These are phyloP conservation scores for Ophiosphaerella narmari DNA, from an alignment of 2,329 filamentous ascomycete genomes.

Conservation along the genomic window DNA sequence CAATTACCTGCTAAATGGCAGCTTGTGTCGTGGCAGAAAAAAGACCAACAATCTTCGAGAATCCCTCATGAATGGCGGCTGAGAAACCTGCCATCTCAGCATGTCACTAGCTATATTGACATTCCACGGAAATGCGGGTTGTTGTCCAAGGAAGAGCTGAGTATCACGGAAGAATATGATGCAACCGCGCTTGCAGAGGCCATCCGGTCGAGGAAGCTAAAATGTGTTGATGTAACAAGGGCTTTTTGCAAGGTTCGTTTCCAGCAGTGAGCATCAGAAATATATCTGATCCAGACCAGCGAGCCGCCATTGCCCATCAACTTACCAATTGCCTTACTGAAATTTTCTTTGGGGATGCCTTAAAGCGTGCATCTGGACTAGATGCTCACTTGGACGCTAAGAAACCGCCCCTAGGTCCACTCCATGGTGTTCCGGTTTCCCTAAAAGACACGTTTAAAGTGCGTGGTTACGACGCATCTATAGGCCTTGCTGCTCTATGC, in stretches of 20 bases:
- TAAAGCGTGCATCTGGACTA: slow-evolving; percentile 41
- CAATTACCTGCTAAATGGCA: slow-evolving; percentile 42
- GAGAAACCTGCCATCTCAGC: slow-evolving; percentile 18
- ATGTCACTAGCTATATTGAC: slow-evolving; percentile 44
- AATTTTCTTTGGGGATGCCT: slow-evolving; percentile 44
- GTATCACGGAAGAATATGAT: slow-evolving; percentile 61
- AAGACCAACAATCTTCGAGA: slow-evolving; percentile 46
- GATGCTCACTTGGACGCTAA: slow-evolving; percentile 48
- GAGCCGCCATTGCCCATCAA: slow-evolving; percentile 55
- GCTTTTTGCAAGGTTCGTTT: slow-evolving; percentile 51
- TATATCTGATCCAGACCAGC: slow-evolving; percentile 24
- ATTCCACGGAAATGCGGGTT: slow-evolving; percentile 60
- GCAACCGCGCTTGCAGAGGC: slow-evolving; percentile 47
- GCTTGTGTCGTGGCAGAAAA: slow-evolving; percentile 49
- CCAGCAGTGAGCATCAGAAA: not conserved
- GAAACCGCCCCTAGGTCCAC: slow-evolving; percentile 49
- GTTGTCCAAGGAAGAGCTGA: slow-evolving; percentile 55
- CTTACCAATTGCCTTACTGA: slow-evolving; percentile 50
- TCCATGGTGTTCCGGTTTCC: slow-evolving; percentile 55
- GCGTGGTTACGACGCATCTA: slow-evolving; percentile 49
- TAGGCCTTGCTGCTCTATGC: slow-evolving; percentile 50
- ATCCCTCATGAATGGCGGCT: slow-evolving; percentile 55
- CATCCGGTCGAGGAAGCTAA: slow-evolving; percentile 42
- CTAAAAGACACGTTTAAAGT: slow-evolving; percentile 58
- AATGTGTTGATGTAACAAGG: slow-evolving; percentile 43